Conservation (phyloP, 2,329 filamentous ascomycete species). For the Sphaerulina populicola region DNA sequence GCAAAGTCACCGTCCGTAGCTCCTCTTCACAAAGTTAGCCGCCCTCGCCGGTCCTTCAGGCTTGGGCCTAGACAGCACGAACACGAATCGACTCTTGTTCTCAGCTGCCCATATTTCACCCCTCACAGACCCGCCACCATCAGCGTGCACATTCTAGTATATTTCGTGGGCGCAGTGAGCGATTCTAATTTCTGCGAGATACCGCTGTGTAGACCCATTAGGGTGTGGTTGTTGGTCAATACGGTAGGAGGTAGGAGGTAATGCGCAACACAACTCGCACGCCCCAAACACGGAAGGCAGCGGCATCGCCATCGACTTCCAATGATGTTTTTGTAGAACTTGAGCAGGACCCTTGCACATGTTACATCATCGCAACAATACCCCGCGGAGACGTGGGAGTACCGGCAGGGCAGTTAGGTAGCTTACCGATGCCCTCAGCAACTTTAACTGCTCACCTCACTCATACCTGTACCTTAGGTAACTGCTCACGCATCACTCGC, state of each 20-base stretch:
- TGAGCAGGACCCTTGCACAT: too few relatives aligned
- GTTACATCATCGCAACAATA: too few relatives aligned
- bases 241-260: too few relatives aligned
- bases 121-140: background rate
- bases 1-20: slow-evolving; percentile 9
- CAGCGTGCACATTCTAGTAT: background rate
- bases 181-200: background rate
- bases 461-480: background rate
- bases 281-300: background rate
- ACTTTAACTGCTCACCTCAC: background rate
- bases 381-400: too few relatives aligned
- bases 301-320: too few relatives aligned
- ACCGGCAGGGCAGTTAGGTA: background rate
- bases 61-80: slow-evolving; percentile 1
- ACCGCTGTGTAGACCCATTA: background rate
- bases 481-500: background rate
- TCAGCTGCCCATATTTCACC: background rate
- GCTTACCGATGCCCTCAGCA: background rate
- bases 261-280: background rate
- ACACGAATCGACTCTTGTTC: slow-evolving; percentile 7
- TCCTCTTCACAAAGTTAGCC: background rate
- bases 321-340: too few relatives aligned
- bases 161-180: too few relatives aligned
- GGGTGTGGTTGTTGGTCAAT: background rate
- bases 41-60: background rate